These are phyloP conservation scores for Aspergillus jensenii DNA, from an alignment of 2,329 filamentous ascomycete species.

Conservation along the genomic window DNA sequence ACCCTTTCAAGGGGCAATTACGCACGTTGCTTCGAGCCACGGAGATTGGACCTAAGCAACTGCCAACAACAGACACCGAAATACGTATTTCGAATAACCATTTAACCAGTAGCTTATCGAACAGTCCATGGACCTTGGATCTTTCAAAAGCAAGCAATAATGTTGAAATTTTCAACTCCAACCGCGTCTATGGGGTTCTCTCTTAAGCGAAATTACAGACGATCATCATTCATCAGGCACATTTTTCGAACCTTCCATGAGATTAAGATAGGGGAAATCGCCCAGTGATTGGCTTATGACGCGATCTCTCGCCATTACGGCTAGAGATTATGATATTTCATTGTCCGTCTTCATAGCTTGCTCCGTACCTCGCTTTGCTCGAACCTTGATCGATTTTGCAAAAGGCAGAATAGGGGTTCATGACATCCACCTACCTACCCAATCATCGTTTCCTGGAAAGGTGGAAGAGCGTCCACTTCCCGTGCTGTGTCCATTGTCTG, in stretches of 20 bases:
- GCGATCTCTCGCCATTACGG: slow-evolving; percentile 6
- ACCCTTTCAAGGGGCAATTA: too few relatives aligned
- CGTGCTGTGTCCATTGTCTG: too few relatives aligned
- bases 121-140: background rate
- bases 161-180: background rate
- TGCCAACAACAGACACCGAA: too few relatives aligned
- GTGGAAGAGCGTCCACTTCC: too few relatives aligned
- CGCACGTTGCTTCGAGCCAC: too few relatives aligned
- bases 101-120: too few relatives aligned
- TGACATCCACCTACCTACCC: background rate
- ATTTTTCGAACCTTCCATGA: background rate
- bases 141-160: background rate
- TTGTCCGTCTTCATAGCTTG: background rate
- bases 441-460: background rate
- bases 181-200: background rate
- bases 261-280: background rate
- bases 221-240: background rate
- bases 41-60: too few relatives aligned
- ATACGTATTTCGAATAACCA: too few relatives aligned
- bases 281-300: background rate
- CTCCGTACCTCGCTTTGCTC: background rate
- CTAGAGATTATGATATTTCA: background rate
- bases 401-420: background rate
- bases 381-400: background rate
- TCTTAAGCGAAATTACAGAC: background rate